A percentile compares a stretch with the other conserved stretches of the same genome.
Evolutionary conservation across 1,139 yeast species (phyloP).

Genomic region (Yamadazyma aaseri): DNA sequence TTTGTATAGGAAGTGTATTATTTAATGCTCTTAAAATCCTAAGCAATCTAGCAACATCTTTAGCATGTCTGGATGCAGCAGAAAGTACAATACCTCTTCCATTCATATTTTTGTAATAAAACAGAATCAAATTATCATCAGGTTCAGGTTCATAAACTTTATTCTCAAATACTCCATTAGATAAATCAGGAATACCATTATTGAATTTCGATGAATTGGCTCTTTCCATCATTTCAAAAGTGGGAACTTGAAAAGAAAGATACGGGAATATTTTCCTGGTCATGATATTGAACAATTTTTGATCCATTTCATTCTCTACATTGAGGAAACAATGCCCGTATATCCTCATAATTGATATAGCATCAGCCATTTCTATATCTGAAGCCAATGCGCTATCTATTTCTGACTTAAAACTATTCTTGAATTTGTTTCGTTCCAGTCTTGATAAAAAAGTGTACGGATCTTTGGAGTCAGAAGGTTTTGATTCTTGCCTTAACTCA

Average conservation of each 20-base stretch:
- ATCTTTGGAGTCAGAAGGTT: not conserved
- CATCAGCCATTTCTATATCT: constrained; percentile 39
- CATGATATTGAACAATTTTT: constrained; percentile 17
- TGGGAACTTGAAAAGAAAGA: constrained; percentile 25
- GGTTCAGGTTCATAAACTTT: constrained; percentile 8
- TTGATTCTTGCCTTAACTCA: constrained; percentile 3
- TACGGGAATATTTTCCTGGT: constrained; percentile 32
- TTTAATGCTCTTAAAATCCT: constrained; percentile 40
- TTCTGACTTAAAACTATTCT: constrained; percentile 5
- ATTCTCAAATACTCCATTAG: constrained; percentile 9
- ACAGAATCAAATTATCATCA: constrained; percentile 15
- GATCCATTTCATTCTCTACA: constrained; percentile 3
- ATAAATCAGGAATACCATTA: constrained; percentile 16
- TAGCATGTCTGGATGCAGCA: constrained; percentile 30
- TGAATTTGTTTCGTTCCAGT: constrained; percentile 6
- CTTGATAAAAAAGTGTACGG: too few relatives aligned
- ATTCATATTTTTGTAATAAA: constrained; percentile 15
- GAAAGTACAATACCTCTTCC: constrained; percentile 45
- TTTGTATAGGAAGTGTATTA: constrained; percentile 41
- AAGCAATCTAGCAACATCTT: constrained; percentile 35
- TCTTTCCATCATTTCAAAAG: constrained; percentile 16
- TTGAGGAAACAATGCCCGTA: constrained; percentile 38
- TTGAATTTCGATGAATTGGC: constrained; percentile 11
- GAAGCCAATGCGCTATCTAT: constrained; percentile 12
- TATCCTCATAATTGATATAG: constrained; percentile 29